Base-by-base conservation (phyloP, 2,329 filamentous ascomycete species). In the Bipolaris zeicola region DNA sequence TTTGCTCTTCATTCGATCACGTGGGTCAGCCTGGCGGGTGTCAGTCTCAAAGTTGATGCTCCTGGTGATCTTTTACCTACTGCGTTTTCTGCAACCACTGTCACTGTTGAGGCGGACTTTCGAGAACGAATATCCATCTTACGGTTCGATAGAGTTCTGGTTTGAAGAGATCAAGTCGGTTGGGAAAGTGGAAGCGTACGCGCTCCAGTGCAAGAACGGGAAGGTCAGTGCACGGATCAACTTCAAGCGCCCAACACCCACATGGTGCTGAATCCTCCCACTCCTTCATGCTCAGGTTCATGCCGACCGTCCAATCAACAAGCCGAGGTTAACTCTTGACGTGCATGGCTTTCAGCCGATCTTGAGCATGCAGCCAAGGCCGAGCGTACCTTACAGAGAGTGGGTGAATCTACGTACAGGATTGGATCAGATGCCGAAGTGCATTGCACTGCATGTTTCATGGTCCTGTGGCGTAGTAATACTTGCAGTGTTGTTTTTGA, bases 171-270 rank as follows among this genome's bases (percentile, higher is more conserved):
- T 28, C 22, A n/a, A 8, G 13, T 43, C 3, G 4, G 42, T n/a
- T 33, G 26, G 10, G 8, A 44, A 33, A 28, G 26, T 31, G n/a
- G 26, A 16, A 33, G 26, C 14, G 8, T n/a, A 28, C 10, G 31
- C 18, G 8, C 24, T 11, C 42, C 36, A 24, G 31, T 16, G 44
- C 13, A 34, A 28, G 20, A 47, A 22, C 3, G 31, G 45, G 45
- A 48, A 38, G 33, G 45, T 38, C 33, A 20, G n/a, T 48, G 45
- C 45, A 48, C 45, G 33, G 45, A 38, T 38, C 45, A 48, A n/a
- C 28, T 48, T 2, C 22, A 36, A 48, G 34, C 31, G 20, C n/a
- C 24, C 42, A 18, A 33, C 26, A 28, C 16, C 26, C n/a, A 24
- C 14, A 6, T 41, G 11, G 22, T 18, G 14, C 24, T 4, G 42